A percentile compares a stretch with the other conserved stretches of the same genome.
Conservation (phyloP, 495 filamentous ascomycete species). For the Coniosporium apollinis region DNA sequence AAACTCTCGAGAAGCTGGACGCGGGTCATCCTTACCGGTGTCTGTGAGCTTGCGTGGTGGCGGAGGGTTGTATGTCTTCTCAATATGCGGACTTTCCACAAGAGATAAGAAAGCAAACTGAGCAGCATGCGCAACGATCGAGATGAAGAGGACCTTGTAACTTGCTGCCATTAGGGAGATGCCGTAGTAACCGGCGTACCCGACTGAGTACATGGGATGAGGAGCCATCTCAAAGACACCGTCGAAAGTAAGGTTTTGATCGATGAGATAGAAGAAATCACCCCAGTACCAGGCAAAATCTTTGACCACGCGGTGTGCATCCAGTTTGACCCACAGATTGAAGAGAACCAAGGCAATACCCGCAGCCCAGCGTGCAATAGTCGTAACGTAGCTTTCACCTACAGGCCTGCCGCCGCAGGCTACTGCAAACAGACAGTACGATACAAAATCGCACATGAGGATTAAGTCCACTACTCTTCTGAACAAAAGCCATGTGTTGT, state of each 20-base stretch:
- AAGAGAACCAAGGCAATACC: constrained; percentile 74
- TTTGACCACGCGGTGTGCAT: constrained; percentile 96
- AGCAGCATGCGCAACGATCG: constrained; percentile 82
- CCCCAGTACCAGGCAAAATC: constrained; percentile 99
- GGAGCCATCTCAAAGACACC: constrained; percentile 98
- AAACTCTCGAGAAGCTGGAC: constrained; percentile 16
- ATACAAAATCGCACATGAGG: constrained; percentile 95
- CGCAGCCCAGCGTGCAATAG: constrained; percentile 57
- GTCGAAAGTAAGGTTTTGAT: constrained; percentile 94
- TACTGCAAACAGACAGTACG: constrained; percentile 88
- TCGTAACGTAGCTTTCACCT: constrained; percentile 52
- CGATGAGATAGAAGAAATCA: constrained; percentile 97
- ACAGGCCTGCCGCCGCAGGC: constrained; percentile 63
- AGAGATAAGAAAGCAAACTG: constrained; percentile 83
- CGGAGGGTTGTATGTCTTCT: constrained; percentile 91
- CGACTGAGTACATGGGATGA: constrained; percentile 98
- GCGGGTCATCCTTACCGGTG: constrained; percentile 4
- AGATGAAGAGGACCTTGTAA: constrained; percentile 92
- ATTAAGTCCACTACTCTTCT: constrained; percentile 88
- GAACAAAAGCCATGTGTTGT: constrained; percentile 97
- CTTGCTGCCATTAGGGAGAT: constrained; percentile 98
- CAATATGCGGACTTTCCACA: constrained; percentile 94
- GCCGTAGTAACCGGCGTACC: constrained; percentile 94
- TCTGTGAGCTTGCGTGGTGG: constrained; percentile 33
- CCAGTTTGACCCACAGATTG: constrained; percentile 97